Base-by-base conservation (phyloP, 352 stramenopile species). In the Pythium brachiatum region DNA sequence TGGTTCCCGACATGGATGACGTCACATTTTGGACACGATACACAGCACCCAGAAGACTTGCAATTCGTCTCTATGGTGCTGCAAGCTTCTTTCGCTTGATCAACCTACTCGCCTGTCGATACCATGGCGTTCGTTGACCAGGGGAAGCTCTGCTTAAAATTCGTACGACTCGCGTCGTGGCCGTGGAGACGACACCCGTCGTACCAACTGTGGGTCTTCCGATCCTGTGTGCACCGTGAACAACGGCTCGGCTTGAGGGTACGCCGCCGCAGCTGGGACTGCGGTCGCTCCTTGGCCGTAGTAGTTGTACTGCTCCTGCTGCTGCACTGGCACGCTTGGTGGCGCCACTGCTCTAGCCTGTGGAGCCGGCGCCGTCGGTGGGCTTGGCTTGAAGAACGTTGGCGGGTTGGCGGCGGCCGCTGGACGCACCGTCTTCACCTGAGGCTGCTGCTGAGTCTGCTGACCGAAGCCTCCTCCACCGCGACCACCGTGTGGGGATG, bases 141-240 rank as follows among this genome's bases (percentile, higher is more conserved):
- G 41, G 54, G 12, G 12, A 29, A 21, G 38, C 20, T 60, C 25
- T 41, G 27, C 48, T 54, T 68, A 78, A 59, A 78, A 78, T 56
- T 78, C 71, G 46, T 70, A 78, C 57, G 71, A 78, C 55, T 78
- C 71, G 56, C 68, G 68, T 60, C 71, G 70, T 56, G 48, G 60
- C 3, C 67, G 66, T 32, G 70, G 70, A n/a, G 66, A 74, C 27
- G 70, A 72, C 41, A 53, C 50, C 25, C 57, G 66, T 31, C 67
- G 66, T 34, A 62, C 53, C 4, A 58, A 27, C 25, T 68, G 60
- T 29, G 55, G 56, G 26, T 60, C 60, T 16, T 57, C 53, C 1
- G 44, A 13, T 21, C 53, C 60, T 13, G 68, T 56, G 56, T 69
- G 50, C 18, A 64, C 54, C 21, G 62, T 64, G 31, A 61, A 60